Evolutionary conservation across 1,284 basidiomycete genomes (phyloP), one percentile per base, ranked within the genome.

Genomic region (Austroboletus novae-zelandiae): DNA sequence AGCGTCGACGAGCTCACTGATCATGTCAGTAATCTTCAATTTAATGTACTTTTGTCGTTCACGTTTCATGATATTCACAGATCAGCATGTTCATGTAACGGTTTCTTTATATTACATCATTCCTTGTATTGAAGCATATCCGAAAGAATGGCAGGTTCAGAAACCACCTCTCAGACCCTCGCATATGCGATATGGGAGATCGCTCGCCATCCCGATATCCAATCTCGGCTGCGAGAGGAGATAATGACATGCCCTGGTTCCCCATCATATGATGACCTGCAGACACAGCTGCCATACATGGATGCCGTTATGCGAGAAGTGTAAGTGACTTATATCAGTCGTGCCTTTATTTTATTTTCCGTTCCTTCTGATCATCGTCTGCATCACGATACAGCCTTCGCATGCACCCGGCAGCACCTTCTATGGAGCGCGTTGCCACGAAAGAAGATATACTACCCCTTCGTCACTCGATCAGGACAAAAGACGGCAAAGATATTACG

Each of bases 1-100:
- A 40, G 25, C 20, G 50, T 36, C 4, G 36, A 23, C 10, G 51
- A 51, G 6, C 32, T 51, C 14, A 44, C 45, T 48, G 48, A 52
- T 14, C 51, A 45, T 13, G 51, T 52, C 18, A 36, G 51, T 51
- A 11, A 9, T 15, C 29, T 5, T 35, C 17, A 10, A 34, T 34
- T 2, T 11, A 27, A 17, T 14, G 8, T 17, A 34, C 20, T 23
- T 7, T 36, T 27, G 14, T 13, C 10, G 4, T 39, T 51, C 15
- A 40, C 32, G 30, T 14, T 9, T n/a, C 14, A 40, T 29, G 14
- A 39, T 25, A 18, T 30, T 8, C 5, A 51, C 25, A 51, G 41
- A 50, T 51, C 15, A 51, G 47, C 50, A 51, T 51, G 47, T 51
- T 51, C 31, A 52, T 52, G 51, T 51, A 44, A 51, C 37, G 9